Evolutionary conservation across 2,329 filamentous ascomycete genomes (phyloP), one percentile per base, ranked within the genome.

Genomic region (Alternaria triticina): DNA sequence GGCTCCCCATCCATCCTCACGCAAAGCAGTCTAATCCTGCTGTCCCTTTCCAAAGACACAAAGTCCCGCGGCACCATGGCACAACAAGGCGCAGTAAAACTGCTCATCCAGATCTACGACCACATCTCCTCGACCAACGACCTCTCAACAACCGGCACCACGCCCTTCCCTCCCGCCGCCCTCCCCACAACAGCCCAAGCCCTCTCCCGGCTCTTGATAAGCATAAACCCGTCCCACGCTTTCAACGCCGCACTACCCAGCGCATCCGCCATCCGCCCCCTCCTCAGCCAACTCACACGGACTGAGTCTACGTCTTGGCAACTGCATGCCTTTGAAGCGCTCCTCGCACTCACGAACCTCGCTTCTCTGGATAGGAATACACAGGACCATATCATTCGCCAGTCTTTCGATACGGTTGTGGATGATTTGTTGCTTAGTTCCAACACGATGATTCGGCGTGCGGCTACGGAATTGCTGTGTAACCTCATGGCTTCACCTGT

Each of bases 321-420:
- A 13, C 86, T 99, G 0, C 94, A 96, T 0, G 90, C 91, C 0
- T 99, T 98, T 70, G 96, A 99, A 80, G 87, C 91, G 1, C 86
- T 99, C 9, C 91, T 98, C 78, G 95, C 96, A 0, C 87, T 99
- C 36, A 98, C 96, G 0, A 99, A 99, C 72, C 87, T 99, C 8
- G 96, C 95, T 0, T 96, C 93, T 0, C 79, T 83, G 54, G 90
- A 94, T 57, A 86, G 90, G 45, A 75, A 81, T 33, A 87, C 89
- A 6, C 87, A 90, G 47, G 84, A 86, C 36, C 84, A 86, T 15
- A 94, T 97, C 54, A 88, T 97, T 36, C 88, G 91, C 10, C 83
- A 87, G 5, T 88, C 90, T 1, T 97, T 93, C 88, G 78, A 88
- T 1, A 88, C 88, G 20, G 86, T 97, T 17, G 66, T 71, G 46